These are phyloP conservation scores for Amphicarpaea edgeworthii DNA, from an alignment of 306 rosid species.

Conservation along the genomic window DNA sequence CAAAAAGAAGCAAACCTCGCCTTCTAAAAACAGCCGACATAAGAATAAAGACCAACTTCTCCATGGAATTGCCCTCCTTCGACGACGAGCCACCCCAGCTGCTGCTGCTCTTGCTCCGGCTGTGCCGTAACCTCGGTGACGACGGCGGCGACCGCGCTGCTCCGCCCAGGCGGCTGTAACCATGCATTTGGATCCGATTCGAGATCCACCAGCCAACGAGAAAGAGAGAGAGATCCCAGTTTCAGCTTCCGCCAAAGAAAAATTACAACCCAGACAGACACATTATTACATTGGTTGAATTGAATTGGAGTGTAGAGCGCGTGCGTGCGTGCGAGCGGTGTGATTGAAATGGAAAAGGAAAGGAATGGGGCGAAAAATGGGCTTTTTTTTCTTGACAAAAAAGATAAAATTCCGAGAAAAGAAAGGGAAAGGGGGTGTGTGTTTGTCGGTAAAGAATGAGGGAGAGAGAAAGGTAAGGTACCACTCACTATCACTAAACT, in stretches of 20 bases:
- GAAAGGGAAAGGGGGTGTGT: constrained; percentile 3
- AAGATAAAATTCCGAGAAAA: constrained; percentile 4
- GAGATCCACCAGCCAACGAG: constrained; percentile 30
- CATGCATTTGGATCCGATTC: constrained; percentile 62
- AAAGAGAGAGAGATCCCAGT: constrained; percentile 32
- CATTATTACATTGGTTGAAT: too few relatives aligned
- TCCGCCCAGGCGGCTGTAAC: constrained; percentile 71
- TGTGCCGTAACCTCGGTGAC: constrained; percentile 76
- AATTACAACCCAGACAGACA: too few relatives aligned
- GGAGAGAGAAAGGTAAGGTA: neutral
- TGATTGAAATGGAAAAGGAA: neutral
- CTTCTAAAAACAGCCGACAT: constrained; percentile 76
- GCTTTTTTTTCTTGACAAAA: neutral
- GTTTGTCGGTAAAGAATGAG: constrained; percentile 31
- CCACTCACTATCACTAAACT: neutral
- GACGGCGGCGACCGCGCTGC: constrained; percentile 71
- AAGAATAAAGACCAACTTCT: constrained; percentile 62
- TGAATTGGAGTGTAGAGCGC: too few relatives aligned
- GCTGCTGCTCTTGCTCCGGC: constrained; percentile 58
- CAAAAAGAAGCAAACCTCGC: constrained; percentile 82
- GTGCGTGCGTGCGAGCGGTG: too few relatives aligned
- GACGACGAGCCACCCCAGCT: constrained; percentile 45
- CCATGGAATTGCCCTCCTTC: constrained; percentile 58
- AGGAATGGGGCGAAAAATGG: neutral
- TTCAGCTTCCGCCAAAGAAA: constrained; percentile 11